Evolutionary conservation across 345 rosid genomes (phyloP), one percentile per base, ranked within the genome.

Genomic region (Dimocarpus longan): DNA sequence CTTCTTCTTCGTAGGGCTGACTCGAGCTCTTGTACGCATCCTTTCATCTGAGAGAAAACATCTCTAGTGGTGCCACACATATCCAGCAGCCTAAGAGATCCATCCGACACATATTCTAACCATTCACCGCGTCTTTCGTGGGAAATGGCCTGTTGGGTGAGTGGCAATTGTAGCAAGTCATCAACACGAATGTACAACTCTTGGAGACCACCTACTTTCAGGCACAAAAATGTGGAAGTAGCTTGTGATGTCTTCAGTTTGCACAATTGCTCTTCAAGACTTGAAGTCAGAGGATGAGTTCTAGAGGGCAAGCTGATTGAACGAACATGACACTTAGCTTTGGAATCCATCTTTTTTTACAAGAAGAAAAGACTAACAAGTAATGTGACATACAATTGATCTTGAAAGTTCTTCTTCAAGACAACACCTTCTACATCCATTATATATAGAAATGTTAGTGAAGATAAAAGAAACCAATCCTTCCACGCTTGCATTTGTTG

Each of bases 51-150:
- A 70, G 78, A 79, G 76, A 87, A 21, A 78, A 78, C 84, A 70
- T 87, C 88, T 80, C 82, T 78, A 12, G 81, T 44, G 6, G 66
- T 82, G 57, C 87, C 69, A 22, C 90, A 87, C 5, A 87, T 70
- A 22, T 74, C 83, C n/a, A 85, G 28, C 1, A 63, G 40, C 82
- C 54, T 65, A 15, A 79, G 74, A 57, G 87, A 81, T 79, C 79
- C 68, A 69, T 79, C 81, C 79, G 79, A 76, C 46, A 44, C 9
- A 16, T 73, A 48, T 10, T 68, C 79, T 0, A 21, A 16, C 0
- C 21, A 39, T 39, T 74, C 37, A 3, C 40, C 18, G 5, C 44
- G 26, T 18, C 22, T 26, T 48, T 28, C 64, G 8, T 75, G 54
- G 28, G 71, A 72, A 59, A 81, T 56, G n/a, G 63, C 59, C 21